phyloP scores from a whole-genome alignment of 371 early-diverging fungal genomes.

The Choanephora cucurbitarum region DNA sequence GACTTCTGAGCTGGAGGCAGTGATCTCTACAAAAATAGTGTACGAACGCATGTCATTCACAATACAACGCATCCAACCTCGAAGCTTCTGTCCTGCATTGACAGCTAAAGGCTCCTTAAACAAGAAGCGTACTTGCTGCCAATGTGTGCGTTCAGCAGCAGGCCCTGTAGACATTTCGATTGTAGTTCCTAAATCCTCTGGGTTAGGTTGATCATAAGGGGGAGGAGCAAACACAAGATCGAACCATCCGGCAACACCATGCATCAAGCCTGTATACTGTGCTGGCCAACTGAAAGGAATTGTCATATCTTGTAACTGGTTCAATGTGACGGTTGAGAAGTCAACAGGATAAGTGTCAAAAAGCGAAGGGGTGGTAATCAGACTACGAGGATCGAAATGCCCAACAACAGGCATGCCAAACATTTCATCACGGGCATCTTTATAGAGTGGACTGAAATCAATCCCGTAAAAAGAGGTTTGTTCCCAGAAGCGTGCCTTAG shows the following conservation, averaged over 20 bases:
- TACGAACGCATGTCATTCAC: conserved; percentile 94
- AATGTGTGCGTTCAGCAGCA: conserved; percentile 88
- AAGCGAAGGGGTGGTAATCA: conserved; percentile 68
- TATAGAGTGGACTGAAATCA: conserved; percentile 83
- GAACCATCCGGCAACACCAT: conserved; percentile 98
- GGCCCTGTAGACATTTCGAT: conserved; percentile 85
- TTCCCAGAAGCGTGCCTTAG: conserved; percentile 88
- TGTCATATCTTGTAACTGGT: conserved; percentile 77
- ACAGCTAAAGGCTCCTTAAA: conserved; percentile 94
- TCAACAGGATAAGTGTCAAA: conserved; percentile 69
- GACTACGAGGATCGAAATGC: conserved; percentile 83
- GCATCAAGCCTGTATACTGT: conserved; percentile 88
- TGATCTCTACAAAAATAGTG: conserved; percentile 73
- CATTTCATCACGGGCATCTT: conserved; percentile 83
- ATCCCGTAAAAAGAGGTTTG: conserved; percentile 90
- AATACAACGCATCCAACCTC: conserved; percentile 83
- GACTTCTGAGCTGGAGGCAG: conserved; percentile 35
- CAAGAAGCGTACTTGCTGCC: conserved; percentile 97
- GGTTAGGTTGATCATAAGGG: conserved; percentile 34
- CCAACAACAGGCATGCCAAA: conserved; percentile 95
- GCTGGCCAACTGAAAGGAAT: conserved; percentile 86
- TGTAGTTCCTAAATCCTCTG: conserved; percentile 30
- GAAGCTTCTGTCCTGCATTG: conserved; percentile 84
- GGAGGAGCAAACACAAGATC: conserved; percentile 76
- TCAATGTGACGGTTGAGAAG: conserved; percentile 79